Evolutionary conservation across 495 filamentous ascomycete genomes (phyloP).

Genomic region (Podospora sp.): DNA sequence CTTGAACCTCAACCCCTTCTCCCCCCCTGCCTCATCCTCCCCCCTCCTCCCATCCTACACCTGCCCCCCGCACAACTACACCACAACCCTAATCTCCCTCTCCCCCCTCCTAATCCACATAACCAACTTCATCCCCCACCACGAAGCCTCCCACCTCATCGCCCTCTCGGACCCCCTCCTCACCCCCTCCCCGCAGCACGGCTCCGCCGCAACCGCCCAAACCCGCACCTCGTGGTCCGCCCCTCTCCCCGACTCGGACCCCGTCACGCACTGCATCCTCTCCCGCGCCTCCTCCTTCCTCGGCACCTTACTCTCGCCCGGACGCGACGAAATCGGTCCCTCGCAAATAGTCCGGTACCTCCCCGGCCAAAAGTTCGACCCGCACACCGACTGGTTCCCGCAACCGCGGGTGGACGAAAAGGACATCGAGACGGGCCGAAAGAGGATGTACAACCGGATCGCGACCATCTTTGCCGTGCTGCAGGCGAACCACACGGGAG

Average conservation of each 20-base stretch:
- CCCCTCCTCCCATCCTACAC: not conserved
- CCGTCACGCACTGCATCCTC: constrained; percentile 41
- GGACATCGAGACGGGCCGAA: constrained; percentile 29
- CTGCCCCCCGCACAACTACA: constrained; percentile 40
- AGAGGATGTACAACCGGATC: constrained; percentile 42
- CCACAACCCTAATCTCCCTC: constrained; percentile 43
- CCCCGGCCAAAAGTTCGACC: constrained; percentile 44
- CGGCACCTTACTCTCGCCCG: constrained; percentile 38
- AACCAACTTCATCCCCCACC: constrained; percentile 35
- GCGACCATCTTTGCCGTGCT: constrained; percentile 47
- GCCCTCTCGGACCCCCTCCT: constrained; percentile 33
- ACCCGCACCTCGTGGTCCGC: constrained; percentile 45
- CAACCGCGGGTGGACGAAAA: constrained; percentile 34
- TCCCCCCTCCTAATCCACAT: constrained; percentile 47
- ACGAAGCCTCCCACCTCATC: constrained; percentile 36
- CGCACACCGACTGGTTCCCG: constrained; percentile 49
- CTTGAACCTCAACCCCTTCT: not conserved
- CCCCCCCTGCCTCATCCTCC: not conserved
- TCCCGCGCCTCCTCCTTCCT: constrained; percentile 42
- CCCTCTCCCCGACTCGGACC: constrained; percentile 36
- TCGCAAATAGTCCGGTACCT: constrained; percentile 51
- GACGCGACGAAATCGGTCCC: constrained; percentile 44
- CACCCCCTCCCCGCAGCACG: constrained; percentile 38
- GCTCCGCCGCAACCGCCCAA: constrained; percentile 28
- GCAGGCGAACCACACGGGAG: constrained; percentile 35